These are phyloP conservation scores for Escovopsis weberi DNA, from an alignment of 2,329 filamentous ascomycete genomes.

Conservation along the genomic window DNA sequence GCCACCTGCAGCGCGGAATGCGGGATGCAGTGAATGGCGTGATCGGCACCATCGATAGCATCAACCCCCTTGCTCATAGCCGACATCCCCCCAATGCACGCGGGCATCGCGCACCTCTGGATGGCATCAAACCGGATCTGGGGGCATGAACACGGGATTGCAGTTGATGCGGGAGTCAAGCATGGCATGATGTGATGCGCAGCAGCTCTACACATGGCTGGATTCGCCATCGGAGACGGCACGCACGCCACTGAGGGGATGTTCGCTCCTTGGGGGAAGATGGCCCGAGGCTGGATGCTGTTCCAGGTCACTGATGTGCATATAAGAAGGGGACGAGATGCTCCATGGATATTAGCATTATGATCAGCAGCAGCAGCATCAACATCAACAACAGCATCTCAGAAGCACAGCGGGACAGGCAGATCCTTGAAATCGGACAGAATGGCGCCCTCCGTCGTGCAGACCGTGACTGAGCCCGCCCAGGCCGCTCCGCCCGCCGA, in stretches of 20 bases:
- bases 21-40: slow-evolving; percentile 2
- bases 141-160: neutral
- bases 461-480: slow-evolving; percentile 6
- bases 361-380: neutral
- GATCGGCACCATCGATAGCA: slow-evolving; percentile 8
- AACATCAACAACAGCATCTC: neutral
- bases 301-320: neutral
- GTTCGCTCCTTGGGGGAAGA: neutral
- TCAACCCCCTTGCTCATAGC: slow-evolving; percentile 1
- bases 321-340: neutral
- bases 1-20: neutral
- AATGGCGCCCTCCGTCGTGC: slow-evolving; percentile 12
- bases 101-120: no score
- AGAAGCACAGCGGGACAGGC: neutral
- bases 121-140: no score
- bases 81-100: no score
- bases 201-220: no score
- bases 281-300: neutral
- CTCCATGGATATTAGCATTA: no score
- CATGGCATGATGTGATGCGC: slow-evolving; percentile 2
- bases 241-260: slow-evolving; percentile 6
- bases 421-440: neutral
- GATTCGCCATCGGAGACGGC: slow-evolving; percentile 5
- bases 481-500: slow-evolving; percentile 2
- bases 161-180: neutral